A percentile compares a stretch with the other conserved stretches of the same genome.
Evolutionary conservation across 2,329 filamentous ascomycete species (phyloP).

Genomic region (Aspergillus luchuensis): DNA sequence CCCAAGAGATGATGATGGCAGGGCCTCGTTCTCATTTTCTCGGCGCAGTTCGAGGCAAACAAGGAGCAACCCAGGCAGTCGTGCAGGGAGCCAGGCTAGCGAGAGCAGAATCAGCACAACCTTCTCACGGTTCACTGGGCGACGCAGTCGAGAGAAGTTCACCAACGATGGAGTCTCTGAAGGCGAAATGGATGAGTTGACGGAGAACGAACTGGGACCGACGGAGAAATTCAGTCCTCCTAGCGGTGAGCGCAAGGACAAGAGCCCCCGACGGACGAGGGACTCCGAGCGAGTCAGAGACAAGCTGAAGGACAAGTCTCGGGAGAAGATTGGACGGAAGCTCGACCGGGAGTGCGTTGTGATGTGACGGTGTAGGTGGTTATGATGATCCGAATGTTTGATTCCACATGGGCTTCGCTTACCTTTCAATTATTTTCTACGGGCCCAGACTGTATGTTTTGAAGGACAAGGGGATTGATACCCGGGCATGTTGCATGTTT

Average conservation of each 20-base stretch:
- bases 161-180: conserved; percentile 30
- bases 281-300: conserved; percentile 27
- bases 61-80: conserved; percentile 38
- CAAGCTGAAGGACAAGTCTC: conserved; percentile 36
- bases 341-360: conserved; percentile 48
- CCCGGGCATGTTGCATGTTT: conserved; percentile 12
- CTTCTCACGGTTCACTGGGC: conserved; percentile 38
- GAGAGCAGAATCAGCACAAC: conserved; percentile 40
- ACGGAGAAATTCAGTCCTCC: conserved; percentile 19
- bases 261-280: conserved; percentile 24
- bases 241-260: conserved; percentile 28
- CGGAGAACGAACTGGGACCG: conserved; percentile 24
- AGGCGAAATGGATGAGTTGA: conserved; percentile 31
- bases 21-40: conserved; percentile 29
- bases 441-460: background rate
- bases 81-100: conserved; percentile 38
- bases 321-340: conserved; percentile 38
- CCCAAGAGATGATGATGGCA: conserved; percentile 27
- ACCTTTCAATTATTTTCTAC: background rate
- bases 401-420: background rate
- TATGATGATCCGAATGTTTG: background rate
- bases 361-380: conserved; percentile 34
- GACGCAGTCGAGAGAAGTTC: conserved; percentile 35
- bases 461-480: conserved; percentile 11
- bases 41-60: conserved; percentile 32